These are phyloP conservation scores for Beta vulgaris DNA, from an alignment of 148 eudicot genomes.

Conservation along the genomic window DNA sequence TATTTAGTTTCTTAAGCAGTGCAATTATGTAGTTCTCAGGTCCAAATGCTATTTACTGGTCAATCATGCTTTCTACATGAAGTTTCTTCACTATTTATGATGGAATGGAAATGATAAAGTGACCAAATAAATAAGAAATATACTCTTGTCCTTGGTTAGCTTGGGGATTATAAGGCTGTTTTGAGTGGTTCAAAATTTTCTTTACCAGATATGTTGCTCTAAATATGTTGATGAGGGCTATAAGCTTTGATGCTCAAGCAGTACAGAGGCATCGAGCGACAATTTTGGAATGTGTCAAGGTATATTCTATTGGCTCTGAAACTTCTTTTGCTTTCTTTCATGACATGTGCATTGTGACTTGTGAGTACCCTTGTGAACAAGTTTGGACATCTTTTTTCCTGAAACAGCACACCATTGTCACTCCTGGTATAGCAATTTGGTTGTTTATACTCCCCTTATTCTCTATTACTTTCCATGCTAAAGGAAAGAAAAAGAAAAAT, in stretches of 20 bases:
- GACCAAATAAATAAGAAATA: not conserved
- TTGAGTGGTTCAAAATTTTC: constrained; percentile 5
- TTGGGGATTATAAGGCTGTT: not conserved
- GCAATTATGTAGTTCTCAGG: not conserved
- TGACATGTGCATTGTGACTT: not conserved
- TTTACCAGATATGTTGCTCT: constrained; percentile 87
- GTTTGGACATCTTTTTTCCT: constrained; percentile 1
- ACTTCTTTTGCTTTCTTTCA: not conserved
- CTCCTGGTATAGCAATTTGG: not conserved
- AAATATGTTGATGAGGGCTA: constrained; percentile 94
- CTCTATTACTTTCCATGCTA: no score
- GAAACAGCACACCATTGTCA: no score
- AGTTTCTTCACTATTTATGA: not conserved
- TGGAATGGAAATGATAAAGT: not conserved
- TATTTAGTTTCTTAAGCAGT: not conserved
- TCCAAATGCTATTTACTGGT: not conserved
- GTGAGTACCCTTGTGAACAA: not conserved
- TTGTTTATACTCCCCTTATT: not conserved
- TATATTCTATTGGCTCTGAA: constrained; percentile 27
- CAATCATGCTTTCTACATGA: not conserved
- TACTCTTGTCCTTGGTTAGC: constrained; percentile 5
- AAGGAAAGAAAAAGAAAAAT: not conserved
- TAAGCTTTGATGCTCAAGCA: constrained; percentile 88
- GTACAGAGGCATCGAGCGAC: constrained; percentile 96
- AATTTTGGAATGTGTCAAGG: constrained; percentile 98